Percentiles rank a stretch among this genome's conserved stretches.
Conservation (phyloP, 75 land plant species). For the Isoetes taiwanensis region DNA sequence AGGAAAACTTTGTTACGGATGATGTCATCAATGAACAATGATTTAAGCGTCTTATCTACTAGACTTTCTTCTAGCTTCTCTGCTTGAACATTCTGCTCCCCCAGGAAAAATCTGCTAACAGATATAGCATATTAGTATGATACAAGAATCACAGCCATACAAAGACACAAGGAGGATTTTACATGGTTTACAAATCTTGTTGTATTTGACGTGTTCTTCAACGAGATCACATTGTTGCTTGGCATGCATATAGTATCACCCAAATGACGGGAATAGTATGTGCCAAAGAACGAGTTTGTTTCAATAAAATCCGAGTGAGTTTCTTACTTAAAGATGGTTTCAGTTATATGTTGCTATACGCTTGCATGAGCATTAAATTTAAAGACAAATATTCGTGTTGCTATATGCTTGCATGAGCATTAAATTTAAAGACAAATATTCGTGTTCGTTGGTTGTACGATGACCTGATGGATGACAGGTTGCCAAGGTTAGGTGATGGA, state of each 20-base stretch:
- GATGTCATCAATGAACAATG: constrained; percentile 52
- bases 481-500: constrained; percentile 98
- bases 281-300: constrained; percentile 90
- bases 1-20: constrained; percentile 50
- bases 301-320: constrained; percentile 73
- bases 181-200: constrained; percentile 54
- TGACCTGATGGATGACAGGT: too few species aligned
- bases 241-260: constrained; percentile 55
- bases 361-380: too few species aligned
- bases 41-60: constrained; percentile 68
- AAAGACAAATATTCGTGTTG: too few species aligned
- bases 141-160: too few species aligned
- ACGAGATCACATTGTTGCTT: constrained; percentile 58
- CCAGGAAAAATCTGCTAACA: too few species aligned
- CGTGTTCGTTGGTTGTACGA: background rate
- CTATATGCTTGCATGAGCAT: too few species aligned
- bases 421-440: too few species aligned
- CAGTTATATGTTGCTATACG: background rate
- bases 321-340: background rate
- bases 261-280: constrained; percentile 65
- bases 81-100: too few species aligned
- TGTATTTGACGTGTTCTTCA: constrained; percentile 86
- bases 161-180: too few species aligned
- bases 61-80: constrained; percentile 42
- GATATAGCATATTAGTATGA: too few species aligned